phyloP scores from a whole-genome alignment of 306 rosid genomes.

The Glycyrrhiza uralensis region DNA sequence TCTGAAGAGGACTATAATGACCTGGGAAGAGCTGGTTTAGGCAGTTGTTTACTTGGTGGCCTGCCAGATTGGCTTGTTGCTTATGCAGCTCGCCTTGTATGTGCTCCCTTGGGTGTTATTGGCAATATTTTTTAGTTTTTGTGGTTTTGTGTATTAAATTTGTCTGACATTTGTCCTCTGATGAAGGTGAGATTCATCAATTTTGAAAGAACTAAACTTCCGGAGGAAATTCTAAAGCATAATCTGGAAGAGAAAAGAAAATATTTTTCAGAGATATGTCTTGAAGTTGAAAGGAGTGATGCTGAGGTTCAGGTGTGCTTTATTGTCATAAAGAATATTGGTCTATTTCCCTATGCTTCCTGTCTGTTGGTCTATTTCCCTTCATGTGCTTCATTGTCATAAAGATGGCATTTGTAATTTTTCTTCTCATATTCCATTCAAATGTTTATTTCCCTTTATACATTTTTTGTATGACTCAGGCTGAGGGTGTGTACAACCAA shows the following conservation, averaged over 20 bases:
- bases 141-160: constrained; percentile 2
- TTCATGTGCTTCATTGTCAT: neutral
- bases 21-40: constrained; percentile 93
- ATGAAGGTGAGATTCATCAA: constrained; percentile 91
- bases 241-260: constrained; percentile 87
- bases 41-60: constrained; percentile 95
- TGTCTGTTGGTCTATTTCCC: constrained; percentile 6
- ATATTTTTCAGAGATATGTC: constrained; percentile 80
- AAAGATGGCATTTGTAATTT: neutral
- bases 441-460: neutral
- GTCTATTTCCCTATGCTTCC: constrained; percentile 3
- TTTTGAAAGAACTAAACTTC: constrained; percentile 92
- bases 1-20: constrained; percentile 91
- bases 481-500: constrained; percentile 98
- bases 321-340: constrained; percentile 14
- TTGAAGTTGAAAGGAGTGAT: constrained; percentile 93
- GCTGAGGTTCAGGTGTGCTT: constrained; percentile 88
- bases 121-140: constrained; percentile 1
- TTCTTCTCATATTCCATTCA: constrained; percentile 1
- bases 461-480: constrained; percentile 50
- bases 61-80: constrained; percentile 97
- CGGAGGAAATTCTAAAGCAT: constrained; percentile 80
- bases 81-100: constrained; percentile 95
- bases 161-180: constrained; percentile 27
- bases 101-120: constrained; percentile 24